These are phyloP conservation scores for Phoma herbarum DNA, from an alignment of 2,329 filamentous ascomycete genomes.

Conservation along the genomic window DNA sequence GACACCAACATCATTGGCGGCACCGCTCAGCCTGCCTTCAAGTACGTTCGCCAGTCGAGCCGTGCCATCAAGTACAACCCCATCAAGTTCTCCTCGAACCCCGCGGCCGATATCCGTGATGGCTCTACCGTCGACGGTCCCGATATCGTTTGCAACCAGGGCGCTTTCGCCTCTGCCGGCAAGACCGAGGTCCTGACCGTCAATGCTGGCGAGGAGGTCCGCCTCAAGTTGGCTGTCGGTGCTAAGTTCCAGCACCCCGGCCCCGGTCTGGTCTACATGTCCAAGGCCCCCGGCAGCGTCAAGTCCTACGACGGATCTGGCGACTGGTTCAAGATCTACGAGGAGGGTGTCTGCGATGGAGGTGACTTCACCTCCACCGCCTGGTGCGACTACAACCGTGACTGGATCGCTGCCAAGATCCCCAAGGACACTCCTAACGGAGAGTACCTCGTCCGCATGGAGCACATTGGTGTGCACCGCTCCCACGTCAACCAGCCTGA, in stretches of 20 bases:
- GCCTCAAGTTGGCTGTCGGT: constrained; percentile 32
- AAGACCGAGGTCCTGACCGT: constrained; percentile 23
- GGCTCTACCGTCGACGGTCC: constrained; percentile 30
- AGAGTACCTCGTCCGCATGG: constrained; percentile 56
- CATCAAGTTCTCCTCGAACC: constrained; percentile 33
- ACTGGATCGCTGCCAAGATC: constrained; percentile 44
- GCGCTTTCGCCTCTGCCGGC: constrained; percentile 27
- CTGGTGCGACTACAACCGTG: constrained; percentile 38
- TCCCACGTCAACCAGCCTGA: constrained; percentile 48
- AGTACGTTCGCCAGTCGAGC: constrained; percentile 34
- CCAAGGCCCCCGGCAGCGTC: constrained; percentile 35
- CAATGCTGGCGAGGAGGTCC: constrained; percentile 34
- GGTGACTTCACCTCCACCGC: constrained; percentile 29
- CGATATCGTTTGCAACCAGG: constrained; percentile 42
- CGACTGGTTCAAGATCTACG: constrained; percentile 45
- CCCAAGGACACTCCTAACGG: constrained; percentile 52
- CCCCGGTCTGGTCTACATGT: constrained; percentile 40
- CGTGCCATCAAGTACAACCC: constrained; percentile 36
- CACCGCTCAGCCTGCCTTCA: constrained; percentile 22
- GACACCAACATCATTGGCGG: constrained; percentile 30
- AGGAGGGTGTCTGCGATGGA: constrained; percentile 33
- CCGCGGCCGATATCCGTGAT: constrained; percentile 30
- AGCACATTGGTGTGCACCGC: constrained; percentile 53
- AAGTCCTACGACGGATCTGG: constrained; percentile 35
- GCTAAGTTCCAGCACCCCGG: constrained; percentile 38